A percentile compares a stretch with the other conserved stretches of the same genome.
Evolutionary conservation across 257 asterid genomes (phyloP).

Genomic region (Solanum ahanhuiri): DNA sequence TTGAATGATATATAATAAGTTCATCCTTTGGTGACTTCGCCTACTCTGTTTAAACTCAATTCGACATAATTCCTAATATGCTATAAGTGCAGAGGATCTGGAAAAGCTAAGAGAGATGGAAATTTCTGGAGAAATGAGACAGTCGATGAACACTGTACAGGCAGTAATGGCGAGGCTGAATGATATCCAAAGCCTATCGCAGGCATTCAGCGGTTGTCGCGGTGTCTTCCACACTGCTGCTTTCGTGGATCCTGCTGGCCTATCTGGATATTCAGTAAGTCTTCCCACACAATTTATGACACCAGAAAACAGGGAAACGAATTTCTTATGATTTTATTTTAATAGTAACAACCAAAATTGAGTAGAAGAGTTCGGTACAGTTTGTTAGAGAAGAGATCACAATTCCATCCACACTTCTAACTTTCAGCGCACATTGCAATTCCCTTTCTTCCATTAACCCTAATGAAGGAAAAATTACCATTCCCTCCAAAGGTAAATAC

Average conservation of each 20-base stretch:
- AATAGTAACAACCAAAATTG: not conserved
- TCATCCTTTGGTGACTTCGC: not conserved
- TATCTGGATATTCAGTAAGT: conserved; percentile 86
- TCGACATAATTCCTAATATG: not conserved
- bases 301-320: not conserved
- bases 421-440: not conserved
- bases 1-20: not conserved
- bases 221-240: conserved; percentile 83
- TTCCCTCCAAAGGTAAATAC: not conserved
- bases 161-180: conserved; percentile 58
- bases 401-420: not conserved
- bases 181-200: conserved; percentile 41
- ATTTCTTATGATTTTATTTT: not conserved
- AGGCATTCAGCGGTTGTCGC: conserved; percentile 69
- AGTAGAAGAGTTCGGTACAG: not conserved
- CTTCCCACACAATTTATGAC: not conserved
- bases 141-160: conserved; percentile 36
- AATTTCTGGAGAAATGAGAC: conserved; percentile 68
- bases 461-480: not conserved
- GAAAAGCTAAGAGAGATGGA: conserved; percentile 81
- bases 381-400: not conserved
- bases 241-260: conserved; percentile 81
- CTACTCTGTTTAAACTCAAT: not conserved
- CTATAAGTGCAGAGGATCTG: conserved; percentile 58
- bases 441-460: not conserved